Base-by-base conservation (phyloP, 208 protist species). In the Spongospora subterranea region DNA sequence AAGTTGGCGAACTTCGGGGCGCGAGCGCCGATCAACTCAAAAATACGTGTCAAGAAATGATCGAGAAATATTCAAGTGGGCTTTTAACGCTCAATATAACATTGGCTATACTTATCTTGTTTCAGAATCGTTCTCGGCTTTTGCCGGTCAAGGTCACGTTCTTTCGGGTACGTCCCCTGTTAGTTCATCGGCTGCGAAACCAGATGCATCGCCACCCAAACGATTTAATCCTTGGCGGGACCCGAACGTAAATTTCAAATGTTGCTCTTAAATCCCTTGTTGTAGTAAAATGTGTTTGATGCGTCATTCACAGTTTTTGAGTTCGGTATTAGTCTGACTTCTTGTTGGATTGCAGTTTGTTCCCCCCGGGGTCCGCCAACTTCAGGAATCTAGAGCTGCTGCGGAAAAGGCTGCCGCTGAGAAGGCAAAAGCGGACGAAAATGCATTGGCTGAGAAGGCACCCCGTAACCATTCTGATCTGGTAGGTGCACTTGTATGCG, bases 1-100 rank as follows among this genome's bases (percentile, higher is more conserved):
- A 35, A 20, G 71, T 82, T 6, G 71, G n/a, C 40, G 71, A 82
- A n/a, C 6, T 82, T 6, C n/a, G 71, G 6, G 71, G 71, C n/a
- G 71, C 71, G 17, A 35, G 35, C 35, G 35, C 17, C 40, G 17
- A 6, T 43, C 17, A 35, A 43, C 35, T 82, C 6, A 35, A 43
- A n/a, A n/a, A 82, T 6, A 82, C n/a, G 13, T 39, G 71, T 82
- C 35, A 82, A 82, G 40, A 43, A 82, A 20, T 82, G 6, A n/a
- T 82, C n/a, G 40, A 35, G 11, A 6, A 82, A 43, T 82, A 82
- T 82, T 82, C 71, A 13, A n/a, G 71, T 82, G 6, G n/a, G n/a
- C n/a, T 43, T 82, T 82, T 29, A 60, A 60, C 24, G 50, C 6
- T 29, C 24, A 60, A 60, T 60, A 60, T 24, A 29, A 24, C 50